Base-by-base conservation (phyloP, 352 stramenopile genomes). In the Saprolegnia diclina region DNA sequence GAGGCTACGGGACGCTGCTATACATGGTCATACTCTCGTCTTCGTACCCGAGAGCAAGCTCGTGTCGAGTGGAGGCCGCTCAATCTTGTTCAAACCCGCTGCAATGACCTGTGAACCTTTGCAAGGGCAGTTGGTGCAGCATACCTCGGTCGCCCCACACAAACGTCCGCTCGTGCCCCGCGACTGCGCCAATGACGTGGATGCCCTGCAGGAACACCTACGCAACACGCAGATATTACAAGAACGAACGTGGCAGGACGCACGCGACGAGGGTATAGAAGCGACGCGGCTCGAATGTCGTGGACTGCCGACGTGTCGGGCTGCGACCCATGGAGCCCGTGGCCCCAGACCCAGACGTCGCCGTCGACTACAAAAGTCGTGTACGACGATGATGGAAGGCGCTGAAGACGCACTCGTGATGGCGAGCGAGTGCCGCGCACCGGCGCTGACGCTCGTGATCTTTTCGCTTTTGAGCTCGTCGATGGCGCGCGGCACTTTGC, bases 141-240 rank as follows among this genome's bases (percentile, higher is more conserved):
- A 35, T 61, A 90, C 82, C 81, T 82, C 81, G 74, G 72, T 92
- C 84, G 2, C 84, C 84, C 83, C 85, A 91, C 1, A 88, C 81
- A 73, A 90, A 93, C 0, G 83, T 92, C 42, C 82, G 78, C 10
- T 77, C 83, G 67, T 81, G 76, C 37, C 83, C 83, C 42, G 85
- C 83, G 21, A 72, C 72, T 0, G 79, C 79, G 37, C 78, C 82
- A 22, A 91, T 72, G 22, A 93, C 63, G 19, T 81, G 76, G 18
- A 91, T 74, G 16, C 76, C 72, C 1, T 76, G 73, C 1, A 90
- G 48, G 14, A 78, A 65, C 29, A 90, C 78, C 82, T 91, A 37
- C n/a, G 42, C n/a, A n/a, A n/a, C n/a, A n/a, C n/a, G n/a, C n/a
- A n/a, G n/a, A n/a, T n/a, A n/a, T n/a, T n/a, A n/a, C n/a, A n/a